A percentile compares a stretch with the other conserved stretches of the same genome.
Conservation (phyloP, 768 basidiomycete species). For the Calocera cornea region DNA sequence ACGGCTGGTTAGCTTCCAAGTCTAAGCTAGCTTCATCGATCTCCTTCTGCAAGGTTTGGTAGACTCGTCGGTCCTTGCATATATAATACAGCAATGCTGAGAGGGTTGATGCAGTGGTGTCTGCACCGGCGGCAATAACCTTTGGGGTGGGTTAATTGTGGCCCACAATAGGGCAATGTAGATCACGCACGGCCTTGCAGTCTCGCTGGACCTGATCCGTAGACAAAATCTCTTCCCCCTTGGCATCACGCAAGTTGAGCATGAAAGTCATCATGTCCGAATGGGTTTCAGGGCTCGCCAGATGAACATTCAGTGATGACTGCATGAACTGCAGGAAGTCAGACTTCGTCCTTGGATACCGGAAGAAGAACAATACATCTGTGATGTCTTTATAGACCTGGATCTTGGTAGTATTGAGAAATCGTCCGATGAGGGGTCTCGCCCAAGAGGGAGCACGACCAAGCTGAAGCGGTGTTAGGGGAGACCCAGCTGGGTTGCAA, state of each 20-base stretch:
- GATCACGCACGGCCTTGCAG: background rate
- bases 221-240: background rate
- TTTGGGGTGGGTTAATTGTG: background rate
- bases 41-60: background rate
- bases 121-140: background rate
- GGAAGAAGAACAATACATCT: background rate
- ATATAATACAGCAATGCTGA: background rate
- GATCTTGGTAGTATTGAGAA: background rate
- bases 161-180: background rate
- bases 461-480: background rate
- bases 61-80: background rate
- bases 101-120: background rate
- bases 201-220: background rate
- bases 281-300: background rate
- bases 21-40: background rate
- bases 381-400: background rate
- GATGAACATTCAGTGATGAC: background rate
- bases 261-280: background rate
- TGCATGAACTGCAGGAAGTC: background rate
- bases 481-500: background rate
- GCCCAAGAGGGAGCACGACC: background rate
- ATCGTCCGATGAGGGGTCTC: background rate
- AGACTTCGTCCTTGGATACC: background rate
- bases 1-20: background rate
- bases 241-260: background rate